Base-by-base conservation (phyloP, 768 basidiomycete genomes). In the Russula foetens region DNA sequence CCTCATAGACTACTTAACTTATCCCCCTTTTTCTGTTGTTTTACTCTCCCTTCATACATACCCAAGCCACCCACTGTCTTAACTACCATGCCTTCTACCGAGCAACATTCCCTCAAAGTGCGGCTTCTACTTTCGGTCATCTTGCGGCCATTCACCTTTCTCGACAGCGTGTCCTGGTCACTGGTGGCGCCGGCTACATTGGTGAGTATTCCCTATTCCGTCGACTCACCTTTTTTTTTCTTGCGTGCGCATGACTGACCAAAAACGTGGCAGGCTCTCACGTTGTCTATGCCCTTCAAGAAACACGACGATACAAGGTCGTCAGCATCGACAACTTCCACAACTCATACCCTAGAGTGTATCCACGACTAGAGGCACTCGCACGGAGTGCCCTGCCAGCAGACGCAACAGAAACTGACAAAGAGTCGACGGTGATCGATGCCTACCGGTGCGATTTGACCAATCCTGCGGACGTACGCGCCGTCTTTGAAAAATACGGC, bases 311-410 rank as follows among this genome's bases (percentile, higher is more conserved):
- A 63, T 99, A 90, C 81, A 90, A 89, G 71, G 92, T 98, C 67
- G 84, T 98, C 65, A 88, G 94, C 24, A 81, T 98, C 67, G 97
- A 99, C 77, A 98, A 98, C 77, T 79, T 88, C 76, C 85, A 93
- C 74, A 99, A 99, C 71, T 94, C 97, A 3, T 83, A 84, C 66
- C 84, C 90, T 2, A 77, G 77, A 23, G 83, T 92, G 3, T 79
- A 97, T 50, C 74, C 77, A 54, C 85, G 90, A 63, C 88, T 95
- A 48, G 81, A 86, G 17, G 81, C 90, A 73, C 81, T 98, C 57
- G 92, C 94, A 3, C 80, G 79, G 63, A 82, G 81, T 48, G 84
- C 85, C 66, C 79, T 98, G 17, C 84, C 88, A 14, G 68, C 76
- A 58, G 75, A 84, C 65, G 77, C 90, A 12, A 80, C 87, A 0